Conservation (phyloP, 2,329 filamentous ascomycete genomes). For the Ramularia endophylla region DNA sequence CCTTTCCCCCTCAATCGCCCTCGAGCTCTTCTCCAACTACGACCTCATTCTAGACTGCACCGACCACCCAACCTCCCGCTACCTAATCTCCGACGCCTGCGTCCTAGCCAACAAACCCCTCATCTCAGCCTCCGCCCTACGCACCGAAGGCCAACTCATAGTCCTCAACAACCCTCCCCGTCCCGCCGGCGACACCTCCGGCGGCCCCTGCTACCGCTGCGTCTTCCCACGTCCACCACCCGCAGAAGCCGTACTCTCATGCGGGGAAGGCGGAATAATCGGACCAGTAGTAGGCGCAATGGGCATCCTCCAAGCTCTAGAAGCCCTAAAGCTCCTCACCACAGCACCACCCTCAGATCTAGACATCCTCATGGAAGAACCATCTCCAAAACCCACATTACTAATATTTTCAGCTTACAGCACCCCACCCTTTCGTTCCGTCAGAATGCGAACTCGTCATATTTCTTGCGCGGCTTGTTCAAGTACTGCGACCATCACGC, state of each 20-base stretch:
- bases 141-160: constrained; percentile 84
- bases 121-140: constrained; percentile 82
- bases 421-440: constrained; percentile 59
- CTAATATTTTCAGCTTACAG: constrained; percentile 53
- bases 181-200: constrained; percentile 49
- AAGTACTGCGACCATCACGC: constrained; percentile 54
- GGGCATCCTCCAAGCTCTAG: constrained; percentile 86
- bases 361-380: constrained; percentile 12
- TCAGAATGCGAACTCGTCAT: constrained; percentile 66
- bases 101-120: constrained; percentile 73
- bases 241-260: constrained; percentile 72
- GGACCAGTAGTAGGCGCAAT: constrained; percentile 90
- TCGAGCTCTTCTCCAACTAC: constrained; percentile 61
- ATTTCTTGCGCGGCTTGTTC: constrained; percentile 73
- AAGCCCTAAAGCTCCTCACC: constrained; percentile 77
- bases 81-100: constrained; percentile 86
- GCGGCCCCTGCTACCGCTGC: constrained; percentile 88
- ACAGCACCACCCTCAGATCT: constrained; percentile 31
- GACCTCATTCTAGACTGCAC: constrained; percentile 92
- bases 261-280: constrained; percentile 86
- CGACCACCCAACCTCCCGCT: constrained; percentile 84
- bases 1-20: constrained; percentile 63
- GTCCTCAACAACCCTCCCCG: constrained; percentile 75
- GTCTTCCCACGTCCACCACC: constrained; percentile 86
- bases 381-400: constrained; percentile 34